phyloP scores from a whole-genome alignment of 2,329 filamentous ascomycete genomes.

The Neopestalotiopsis sp. region DNA sequence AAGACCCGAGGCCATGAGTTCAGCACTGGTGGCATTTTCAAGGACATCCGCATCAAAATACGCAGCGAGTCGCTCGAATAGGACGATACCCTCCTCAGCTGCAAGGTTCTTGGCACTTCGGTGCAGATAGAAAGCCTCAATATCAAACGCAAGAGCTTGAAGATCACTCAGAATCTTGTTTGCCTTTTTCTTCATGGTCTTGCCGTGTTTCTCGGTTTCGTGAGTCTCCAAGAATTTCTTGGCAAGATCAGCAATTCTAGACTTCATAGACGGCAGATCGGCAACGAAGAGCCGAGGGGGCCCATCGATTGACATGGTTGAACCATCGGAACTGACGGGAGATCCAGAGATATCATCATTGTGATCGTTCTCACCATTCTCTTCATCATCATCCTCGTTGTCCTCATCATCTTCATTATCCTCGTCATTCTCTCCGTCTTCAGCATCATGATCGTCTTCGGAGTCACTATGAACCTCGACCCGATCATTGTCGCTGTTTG shows the following conservation, averaged over 20 bases:
- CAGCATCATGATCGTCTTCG: conserved; percentile 59
- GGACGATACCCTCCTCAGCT: conserved; percentile 59
- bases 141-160: conserved; percentile 72
- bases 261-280: conserved; percentile 65
- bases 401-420: conserved; percentile 53
- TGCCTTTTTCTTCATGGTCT: conserved; percentile 80
- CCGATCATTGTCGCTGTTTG: conserved; percentile 42
- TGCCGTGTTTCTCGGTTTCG: conserved; percentile 75
- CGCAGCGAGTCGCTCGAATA: conserved; percentile 78
- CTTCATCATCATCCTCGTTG: conserved; percentile 56
- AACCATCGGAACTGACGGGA: conserved; percentile 68
- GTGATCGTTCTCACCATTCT: conserved; percentile 48
- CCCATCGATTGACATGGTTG: conserved; percentile 68
- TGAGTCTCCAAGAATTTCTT: conserved; percentile 85
- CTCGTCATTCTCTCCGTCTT: conserved; percentile 58
- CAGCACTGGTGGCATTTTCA: conserved; percentile 94
- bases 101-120: conserved; percentile 52
- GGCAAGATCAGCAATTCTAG: conserved; percentile 77
- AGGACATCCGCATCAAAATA: conserved; percentile 90
- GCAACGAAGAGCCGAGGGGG: conserved; percentile 54
- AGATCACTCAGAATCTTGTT: conserved; percentile 76
- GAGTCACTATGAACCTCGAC: conserved; percentile 51
- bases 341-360: conserved; percentile 70
- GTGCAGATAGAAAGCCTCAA: conserved; percentile 73
- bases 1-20: conserved; percentile 88